Percentiles rank a stretch among this genome's conserved stretches.
Evolutionary conservation across 192 early-diverging fungal genomes (phyloP).

Genomic region (Phlyctochytrium bullatum): DNA sequence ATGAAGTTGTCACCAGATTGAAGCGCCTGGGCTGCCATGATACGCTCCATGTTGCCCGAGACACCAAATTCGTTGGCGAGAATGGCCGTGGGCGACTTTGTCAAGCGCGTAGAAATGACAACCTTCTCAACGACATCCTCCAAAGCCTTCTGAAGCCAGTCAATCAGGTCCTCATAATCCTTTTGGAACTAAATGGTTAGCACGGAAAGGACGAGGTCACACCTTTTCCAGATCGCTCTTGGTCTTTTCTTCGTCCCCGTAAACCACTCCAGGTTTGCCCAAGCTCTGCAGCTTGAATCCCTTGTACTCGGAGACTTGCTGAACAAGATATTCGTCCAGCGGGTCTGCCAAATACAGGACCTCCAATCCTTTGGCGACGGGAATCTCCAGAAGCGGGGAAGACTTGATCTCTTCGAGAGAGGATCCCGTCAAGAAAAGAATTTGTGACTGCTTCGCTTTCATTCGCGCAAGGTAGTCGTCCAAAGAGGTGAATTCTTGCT

Average conservation of each 20-base stretch:
- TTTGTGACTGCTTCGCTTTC: constrained; percentile 86
- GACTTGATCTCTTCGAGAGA: constrained; percentile 64
- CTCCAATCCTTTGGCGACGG: constrained; percentile 55
- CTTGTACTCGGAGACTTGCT: constrained; percentile 54
- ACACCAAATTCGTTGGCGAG: constrained; percentile 42
- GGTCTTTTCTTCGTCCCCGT: constrained; percentile 49
- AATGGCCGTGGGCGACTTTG: constrained; percentile 74
- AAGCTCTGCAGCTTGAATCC: constrained; percentile 72
- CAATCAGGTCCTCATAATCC: constrained; percentile 46
- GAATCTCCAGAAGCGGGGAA: constrained; percentile 89
- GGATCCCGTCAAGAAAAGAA: constrained; percentile 80
- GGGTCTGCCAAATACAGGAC: constrained; percentile 59
- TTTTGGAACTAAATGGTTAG: constrained; percentile 12
- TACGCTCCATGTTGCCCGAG: constrained; percentile 45
- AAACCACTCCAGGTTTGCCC: constrained; percentile 49
- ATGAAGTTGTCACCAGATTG: constrained; percentile 37
- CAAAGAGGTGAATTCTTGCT: constrained; percentile 53
- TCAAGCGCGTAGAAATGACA: constrained; percentile 70
- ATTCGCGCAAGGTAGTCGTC: constrained; percentile 83
- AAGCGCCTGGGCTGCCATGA: constrained; percentile 47
- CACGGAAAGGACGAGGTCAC: neutral
- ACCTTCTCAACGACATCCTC: constrained; percentile 48
- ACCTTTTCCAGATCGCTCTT: constrained; percentile 20
- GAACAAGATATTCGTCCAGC: constrained; percentile 54
- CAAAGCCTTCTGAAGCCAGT: constrained; percentile 39